Base-by-base conservation (phyloP, 305 asterid species). In the Caryopteris hybrid region DNA sequence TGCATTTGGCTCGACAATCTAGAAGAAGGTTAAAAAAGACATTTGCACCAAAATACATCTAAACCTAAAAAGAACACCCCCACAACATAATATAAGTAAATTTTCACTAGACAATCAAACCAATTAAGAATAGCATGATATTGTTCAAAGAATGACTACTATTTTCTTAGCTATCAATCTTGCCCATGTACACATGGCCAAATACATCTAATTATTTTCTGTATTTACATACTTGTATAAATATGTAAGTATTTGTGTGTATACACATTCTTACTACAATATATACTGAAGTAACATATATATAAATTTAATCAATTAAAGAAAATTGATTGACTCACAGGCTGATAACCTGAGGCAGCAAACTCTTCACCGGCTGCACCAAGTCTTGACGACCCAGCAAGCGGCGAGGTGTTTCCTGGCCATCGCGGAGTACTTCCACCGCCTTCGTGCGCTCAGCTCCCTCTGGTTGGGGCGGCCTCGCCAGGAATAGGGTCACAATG, bases 381-480 rank as follows among this genome's bases (percentile, higher is more conserved):
- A 85, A 41, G 64, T 85, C 58, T 75, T 91, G 73, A 89, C 92
- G 0, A 74, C 77, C 66, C 87, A 85, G 11, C 96, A 91, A 68
- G 79, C 85, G 0, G 92, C 91, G 1, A 76, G 85, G 65, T 81
- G 97, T 42, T 83, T 86, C 57, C 51, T 88, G 53, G 89, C 87
- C 9, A 85, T 91, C 12, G 84, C 80, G 0, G 96, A 87, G 70
- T 84, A 89, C 68, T 87, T 85, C 77, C 89, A 81, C 65, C 94
- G 97, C 71, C 91, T 89, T 23, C 95, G 96, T 0, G 77, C 95
- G 43, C 89, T 91, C 75, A 91, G 96, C 84, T 78, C 95, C 47
- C 84, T 87, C n/a, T 91, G 97, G 97, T 23, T 79, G 47, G 72
- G 82, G 0, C 89, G 92, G 10, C 88, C 90, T 38, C 83, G 82